Evolutionary conservation across 352 stramenopile species (phyloP).

Genomic region (Albugo laibachii): DNA sequence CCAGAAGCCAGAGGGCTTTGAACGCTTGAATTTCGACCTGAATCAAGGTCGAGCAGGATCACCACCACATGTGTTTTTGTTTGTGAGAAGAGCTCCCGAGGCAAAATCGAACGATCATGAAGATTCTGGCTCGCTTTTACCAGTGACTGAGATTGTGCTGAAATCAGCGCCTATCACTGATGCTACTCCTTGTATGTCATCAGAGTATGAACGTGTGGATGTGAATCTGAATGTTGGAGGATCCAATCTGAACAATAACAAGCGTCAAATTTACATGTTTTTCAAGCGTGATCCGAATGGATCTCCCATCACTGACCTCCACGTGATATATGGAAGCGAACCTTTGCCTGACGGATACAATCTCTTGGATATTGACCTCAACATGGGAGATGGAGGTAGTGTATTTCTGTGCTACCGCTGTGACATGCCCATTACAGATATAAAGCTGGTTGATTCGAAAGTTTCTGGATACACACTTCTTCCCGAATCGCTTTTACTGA

Average conservation of each 20-base stretch:
- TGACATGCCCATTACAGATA: slow-evolving; percentile 76
- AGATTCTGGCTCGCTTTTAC: slow-evolving; percentile 14
- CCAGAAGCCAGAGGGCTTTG: slow-evolving; percentile 32
- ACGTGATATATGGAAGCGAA: slow-evolving; percentile 63
- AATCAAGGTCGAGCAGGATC: slow-evolving; percentile 56
- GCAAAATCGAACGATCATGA: slow-evolving; percentile 9
- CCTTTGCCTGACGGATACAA: slow-evolving; percentile 74
- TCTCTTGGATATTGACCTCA: slow-evolving; percentile 68
- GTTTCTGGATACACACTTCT: slow-evolving; percentile 73
- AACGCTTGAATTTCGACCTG: slow-evolving; percentile 63
- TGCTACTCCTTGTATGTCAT: slow-evolving; percentile 24
- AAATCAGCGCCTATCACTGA: slow-evolving; percentile 11
- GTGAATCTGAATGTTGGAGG: slow-evolving; percentile 66
- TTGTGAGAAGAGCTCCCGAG: slow-evolving; percentile 50
- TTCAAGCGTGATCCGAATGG: slow-evolving; percentile 46
- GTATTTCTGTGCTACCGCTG: slow-evolving; percentile 75
- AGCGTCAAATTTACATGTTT: slow-evolving; percentile 79
- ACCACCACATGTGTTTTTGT: slow-evolving; percentile 70
- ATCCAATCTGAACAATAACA: slow-evolving; percentile 18
- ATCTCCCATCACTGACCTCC: slow-evolving; percentile 69
- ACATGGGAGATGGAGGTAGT: slow-evolving; percentile 64
- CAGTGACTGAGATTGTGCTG: slow-evolving; percentile 66
- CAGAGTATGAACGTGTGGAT: slow-evolving; percentile 60
- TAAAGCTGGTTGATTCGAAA: slow-evolving; percentile 68
- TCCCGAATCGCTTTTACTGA: slow-evolving; percentile 50